Evolutionary conservation across 140 eudicot species (phyloP).

Genomic region (Oenanthe javanica): DNA sequence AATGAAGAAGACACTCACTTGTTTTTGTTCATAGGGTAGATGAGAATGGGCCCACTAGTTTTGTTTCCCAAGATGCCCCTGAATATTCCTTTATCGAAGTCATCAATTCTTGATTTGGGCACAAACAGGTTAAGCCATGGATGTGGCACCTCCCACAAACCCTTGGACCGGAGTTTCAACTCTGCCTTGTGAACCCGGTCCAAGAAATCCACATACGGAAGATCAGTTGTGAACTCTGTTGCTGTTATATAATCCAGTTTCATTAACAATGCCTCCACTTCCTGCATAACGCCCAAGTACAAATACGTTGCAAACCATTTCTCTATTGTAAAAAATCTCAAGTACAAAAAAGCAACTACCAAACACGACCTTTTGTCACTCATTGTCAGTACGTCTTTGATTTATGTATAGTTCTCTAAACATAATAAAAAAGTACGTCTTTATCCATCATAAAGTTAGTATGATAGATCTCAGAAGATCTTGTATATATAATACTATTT

Average conservation of each 20-base stretch:
- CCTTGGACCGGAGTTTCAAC: conserved; percentile 86
- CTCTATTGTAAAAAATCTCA: background rate
- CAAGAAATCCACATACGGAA: conserved; percentile 80
- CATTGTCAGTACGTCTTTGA: conserved; percentile 30
- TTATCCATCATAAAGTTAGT: conserved; percentile 21
- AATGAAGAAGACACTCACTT: conserved; percentile 37
- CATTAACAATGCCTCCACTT: conserved; percentile 55
- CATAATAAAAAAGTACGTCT: no score
- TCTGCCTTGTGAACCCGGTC: conserved; percentile 99
- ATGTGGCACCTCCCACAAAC: conserved; percentile 96
- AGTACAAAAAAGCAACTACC: conserved; percentile 20
- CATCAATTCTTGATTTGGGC: conserved; percentile 83
- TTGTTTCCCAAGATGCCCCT: conserved; percentile 93
- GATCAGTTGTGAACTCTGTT: conserved; percentile 68
- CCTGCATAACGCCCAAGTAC: conserved; percentile 32
- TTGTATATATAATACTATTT: conserved; percentile 19
- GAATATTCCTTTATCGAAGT: conserved; percentile 82
- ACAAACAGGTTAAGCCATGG: conserved; percentile 96
- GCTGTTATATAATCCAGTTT: conserved; percentile 62
- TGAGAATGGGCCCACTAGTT: conserved; percentile 93
- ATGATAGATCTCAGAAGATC: conserved; percentile 53
- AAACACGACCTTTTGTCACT: conserved; percentile 27
- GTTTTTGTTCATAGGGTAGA: conserved; percentile 93
- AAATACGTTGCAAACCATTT: background rate
- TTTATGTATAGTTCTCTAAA: no score